Conservation (phyloP, 148 eudicot species). For the Fagopyrum homotropicum region DNA sequence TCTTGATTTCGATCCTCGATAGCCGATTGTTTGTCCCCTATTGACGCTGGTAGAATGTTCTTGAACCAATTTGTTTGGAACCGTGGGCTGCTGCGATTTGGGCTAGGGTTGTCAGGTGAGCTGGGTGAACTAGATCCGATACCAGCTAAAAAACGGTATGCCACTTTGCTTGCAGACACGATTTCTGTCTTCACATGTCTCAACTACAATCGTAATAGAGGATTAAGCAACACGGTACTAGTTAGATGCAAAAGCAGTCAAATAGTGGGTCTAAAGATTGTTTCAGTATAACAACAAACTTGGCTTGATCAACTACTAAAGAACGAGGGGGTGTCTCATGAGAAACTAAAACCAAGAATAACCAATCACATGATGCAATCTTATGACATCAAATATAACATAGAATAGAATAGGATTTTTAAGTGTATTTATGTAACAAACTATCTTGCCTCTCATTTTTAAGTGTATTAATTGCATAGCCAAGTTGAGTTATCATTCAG, state of each 20-base stretch:
- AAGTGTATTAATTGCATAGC: too few relatives aligned
- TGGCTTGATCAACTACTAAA: not conserved
- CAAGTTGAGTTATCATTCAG: too few relatives aligned
- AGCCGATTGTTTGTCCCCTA: slow-evolving; percentile 71
- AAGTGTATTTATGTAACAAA: too few relatives aligned
- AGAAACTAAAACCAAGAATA: too few relatives aligned
- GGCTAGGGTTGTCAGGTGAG: slow-evolving; percentile 38
- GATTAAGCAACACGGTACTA: not conserved
- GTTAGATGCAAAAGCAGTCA: not conserved
- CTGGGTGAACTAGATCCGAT: slow-evolving; percentile 28
- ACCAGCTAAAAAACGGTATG: slow-evolving; percentile 67
- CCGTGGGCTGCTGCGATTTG: slow-evolving; percentile 46
- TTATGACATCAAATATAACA: too few relatives aligned
- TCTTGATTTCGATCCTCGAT: slow-evolving; percentile 46
- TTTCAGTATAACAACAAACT: too few relatives aligned
- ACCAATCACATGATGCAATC: too few relatives aligned
- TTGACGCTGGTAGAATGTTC: slow-evolving; percentile 37
- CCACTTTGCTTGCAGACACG: slow-evolving; percentile 86
- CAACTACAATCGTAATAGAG: slow-evolving; percentile 32
- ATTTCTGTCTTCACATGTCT: slow-evolving; percentile 95
- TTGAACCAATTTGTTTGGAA: slow-evolving; percentile 81
- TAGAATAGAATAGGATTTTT: too few relatives aligned
- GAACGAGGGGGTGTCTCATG: not conserved
- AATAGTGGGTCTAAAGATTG: not conserved
- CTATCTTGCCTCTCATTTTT: too few relatives aligned